Evolutionary conservation across 1,284 basidiomycete genomes (phyloP).

Genomic region (Naganishia liquefaciens): DNA sequence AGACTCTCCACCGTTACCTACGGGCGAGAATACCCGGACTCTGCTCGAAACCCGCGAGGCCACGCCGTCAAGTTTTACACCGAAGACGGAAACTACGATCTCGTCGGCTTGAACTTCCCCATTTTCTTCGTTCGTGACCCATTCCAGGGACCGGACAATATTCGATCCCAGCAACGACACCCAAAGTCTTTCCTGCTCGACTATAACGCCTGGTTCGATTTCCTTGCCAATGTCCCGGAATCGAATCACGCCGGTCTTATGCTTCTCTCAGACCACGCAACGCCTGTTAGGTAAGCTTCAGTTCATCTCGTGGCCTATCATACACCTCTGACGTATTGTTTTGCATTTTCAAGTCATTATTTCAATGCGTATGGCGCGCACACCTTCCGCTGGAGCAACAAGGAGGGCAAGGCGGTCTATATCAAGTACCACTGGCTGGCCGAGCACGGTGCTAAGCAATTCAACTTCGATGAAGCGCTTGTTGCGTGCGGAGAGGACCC

Average conservation of each 20-base stretch:
- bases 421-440: conserved; percentile 45
- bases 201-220: conserved; percentile 52
- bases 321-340: neutral
- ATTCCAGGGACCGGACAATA: conserved; percentile 46
- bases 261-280: conserved; percentile 47
- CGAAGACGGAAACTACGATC: conserved; percentile 46
- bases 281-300: conserved; percentile 39
- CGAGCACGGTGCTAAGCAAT: conserved; percentile 42
- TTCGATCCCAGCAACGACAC: conserved; percentile 50
- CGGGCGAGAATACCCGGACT: conserved; percentile 46
- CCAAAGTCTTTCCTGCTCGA: conserved; percentile 44
- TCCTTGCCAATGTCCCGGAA: conserved; percentile 48
- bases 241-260: conserved; percentile 47
- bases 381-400: conserved; percentile 41
- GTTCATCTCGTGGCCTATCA: neutral
- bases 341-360: conserved; percentile 35
- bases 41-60: conserved; percentile 42
- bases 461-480: conserved; percentile 49
- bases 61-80: conserved; percentile 48
- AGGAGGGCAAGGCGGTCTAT: conserved; percentile 37
- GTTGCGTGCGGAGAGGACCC: conserved; percentile 51
- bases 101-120: conserved; percentile 47
- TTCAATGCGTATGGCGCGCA: conserved; percentile 46
- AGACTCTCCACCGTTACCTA: conserved; percentile 47
- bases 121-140: conserved; percentile 46